Evolutionary conservation across 768 basidiomycete genomes (phyloP), one percentile per base, ranked within the genome.

Genomic region (Polyporus arcularius): DNA sequence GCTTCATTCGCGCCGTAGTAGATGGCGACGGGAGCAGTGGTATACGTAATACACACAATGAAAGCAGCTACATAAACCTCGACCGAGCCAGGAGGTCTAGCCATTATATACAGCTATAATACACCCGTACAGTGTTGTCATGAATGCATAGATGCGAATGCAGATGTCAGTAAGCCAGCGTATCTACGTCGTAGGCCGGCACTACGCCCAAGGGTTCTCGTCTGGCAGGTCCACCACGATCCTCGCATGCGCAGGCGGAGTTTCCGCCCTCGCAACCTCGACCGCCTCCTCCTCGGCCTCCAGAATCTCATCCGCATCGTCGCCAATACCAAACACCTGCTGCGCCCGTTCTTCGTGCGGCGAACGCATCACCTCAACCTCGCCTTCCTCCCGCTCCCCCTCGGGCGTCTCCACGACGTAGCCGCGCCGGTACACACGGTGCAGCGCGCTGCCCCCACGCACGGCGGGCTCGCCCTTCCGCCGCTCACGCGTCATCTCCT

Each of bases 401-500:
- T 73, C 72, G 11, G 35, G 35, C 14, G 69, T 72, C n/a, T 75
- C 69, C 10, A 70, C 71, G 18, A 79, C 74, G 62, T 80, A 82
- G 14, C 80, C 83, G 35, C 79, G 74, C 54, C 80, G 76, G 67
- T 85, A 86, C 40, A 87, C 81, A 67, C 79, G 84, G 59, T 77
- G 76, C 65, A 84, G 67, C 18, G 74, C 81, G 4, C 79, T 72
- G 32, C 61, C 67, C 2, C 65, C 63, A 35, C 65, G 68, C 38
- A 68, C 64, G 67, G 79, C 74, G n/a, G 88, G 86, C 63, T 89
- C 87, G 26, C 87, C 89, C 59, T 82, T 84, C 55, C 82, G 72
- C 41, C 87, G 75, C 63, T 88, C 86, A 46, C 80, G 76, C 30
- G 74, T 72, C 66, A 79, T 76, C 31, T 82, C 83, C 57, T 81